A percentile compares a stretch with the other conserved stretches of the same genome.
These are phyloP conservation scores for Lagenaria siceraria DNA, from an alignment of 306 rosid genomes.

Conservation along the genomic window DNA sequence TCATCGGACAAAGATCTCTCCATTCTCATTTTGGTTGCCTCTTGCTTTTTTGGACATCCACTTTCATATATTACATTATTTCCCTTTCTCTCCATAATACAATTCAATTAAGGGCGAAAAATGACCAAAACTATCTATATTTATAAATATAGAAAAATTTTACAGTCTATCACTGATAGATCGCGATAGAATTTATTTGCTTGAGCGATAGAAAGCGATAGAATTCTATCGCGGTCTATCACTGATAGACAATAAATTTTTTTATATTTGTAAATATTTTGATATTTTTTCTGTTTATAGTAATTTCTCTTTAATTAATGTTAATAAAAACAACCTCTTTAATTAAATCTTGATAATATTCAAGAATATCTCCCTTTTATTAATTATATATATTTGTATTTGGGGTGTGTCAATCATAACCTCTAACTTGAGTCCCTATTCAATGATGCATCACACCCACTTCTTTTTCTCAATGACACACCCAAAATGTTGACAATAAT, in stretches of 20 bases:
- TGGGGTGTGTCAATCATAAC: constrained; percentile 1
- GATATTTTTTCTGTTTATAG: too few relatives aligned
- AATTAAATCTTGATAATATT: neutral
- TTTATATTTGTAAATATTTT: too few relatives aligned
- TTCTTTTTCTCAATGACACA: neutral
- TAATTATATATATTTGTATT: neutral
- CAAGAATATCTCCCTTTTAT: neutral
- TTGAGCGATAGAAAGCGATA: too few relatives aligned
- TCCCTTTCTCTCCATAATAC: neutral
- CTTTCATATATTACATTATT: neutral
- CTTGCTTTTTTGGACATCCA: constrained; percentile 8
- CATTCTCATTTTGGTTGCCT: constrained; percentile 18
- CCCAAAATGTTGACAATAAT: neutral
- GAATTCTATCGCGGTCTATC: too few relatives aligned
- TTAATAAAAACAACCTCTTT: neutral
- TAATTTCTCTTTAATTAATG: too few relatives aligned
- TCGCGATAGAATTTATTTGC: too few relatives aligned
- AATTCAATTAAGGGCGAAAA: too few relatives aligned
- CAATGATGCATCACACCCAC: neutral
- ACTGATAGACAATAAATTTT: too few relatives aligned
- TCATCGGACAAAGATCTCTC: constrained; percentile 63
- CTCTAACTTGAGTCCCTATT: neutral
- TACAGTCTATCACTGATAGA: too few relatives aligned
- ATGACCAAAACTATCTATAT: too few relatives aligned
- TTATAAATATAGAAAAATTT: too few relatives aligned